These are phyloP conservation scores for Pseudodiploospora longispora DNA, from an alignment of 2,329 filamentous ascomycete genomes.

Conservation along the genomic window DNA sequence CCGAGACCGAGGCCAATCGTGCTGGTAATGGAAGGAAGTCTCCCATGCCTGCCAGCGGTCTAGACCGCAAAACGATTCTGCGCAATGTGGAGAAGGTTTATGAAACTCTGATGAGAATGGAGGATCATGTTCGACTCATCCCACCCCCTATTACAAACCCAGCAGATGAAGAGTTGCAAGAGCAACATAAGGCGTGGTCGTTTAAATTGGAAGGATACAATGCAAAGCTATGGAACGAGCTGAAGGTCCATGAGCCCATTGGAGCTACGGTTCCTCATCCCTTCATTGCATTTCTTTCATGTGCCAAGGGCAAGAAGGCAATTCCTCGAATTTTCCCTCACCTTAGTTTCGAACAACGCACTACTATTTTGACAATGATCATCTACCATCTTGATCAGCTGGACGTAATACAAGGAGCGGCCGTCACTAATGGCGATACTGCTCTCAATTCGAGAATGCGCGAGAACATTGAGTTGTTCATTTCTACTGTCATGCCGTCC, in stretches of 20 bases:
- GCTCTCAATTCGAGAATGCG: constrained; percentile 66
- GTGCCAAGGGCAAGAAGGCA: constrained; percentile 91
- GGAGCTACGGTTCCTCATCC: constrained; percentile 71
- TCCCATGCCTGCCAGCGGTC: constrained; percentile 33
- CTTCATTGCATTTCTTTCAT: constrained; percentile 92
- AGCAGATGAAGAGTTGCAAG: constrained; percentile 57
- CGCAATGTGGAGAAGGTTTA: constrained; percentile 87
- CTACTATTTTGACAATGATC: constrained; percentile 93
- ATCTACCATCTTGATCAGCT: constrained; percentile 86
- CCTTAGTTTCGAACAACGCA: constrained; percentile 83
- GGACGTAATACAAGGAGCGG: constrained; percentile 77
- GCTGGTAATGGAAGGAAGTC: constrained; percentile 40
- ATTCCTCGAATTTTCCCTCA: constrained; percentile 93
- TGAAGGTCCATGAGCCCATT: constrained; percentile 92
- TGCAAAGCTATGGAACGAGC: constrained; percentile 69
- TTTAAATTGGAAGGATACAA: constrained; percentile 57
- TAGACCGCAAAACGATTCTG: constrained; percentile 75
- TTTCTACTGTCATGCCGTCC: constrained; percentile 77
- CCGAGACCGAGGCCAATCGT: constrained; percentile 56
- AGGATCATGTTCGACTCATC: constrained; percentile 81
- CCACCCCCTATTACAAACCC: constrained; percentile 52
- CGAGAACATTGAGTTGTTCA: constrained; percentile 90
- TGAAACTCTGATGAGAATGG: constrained; percentile 80
- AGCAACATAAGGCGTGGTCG: constrained; percentile 69
- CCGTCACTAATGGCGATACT: constrained; percentile 65